Percentiles rank a stretch among this genome's conserved stretches.
These are phyloP conservation scores for Plantago lanceolata DNA, from an alignment of 305 asterid genomes.

Conservation along the genomic window DNA sequence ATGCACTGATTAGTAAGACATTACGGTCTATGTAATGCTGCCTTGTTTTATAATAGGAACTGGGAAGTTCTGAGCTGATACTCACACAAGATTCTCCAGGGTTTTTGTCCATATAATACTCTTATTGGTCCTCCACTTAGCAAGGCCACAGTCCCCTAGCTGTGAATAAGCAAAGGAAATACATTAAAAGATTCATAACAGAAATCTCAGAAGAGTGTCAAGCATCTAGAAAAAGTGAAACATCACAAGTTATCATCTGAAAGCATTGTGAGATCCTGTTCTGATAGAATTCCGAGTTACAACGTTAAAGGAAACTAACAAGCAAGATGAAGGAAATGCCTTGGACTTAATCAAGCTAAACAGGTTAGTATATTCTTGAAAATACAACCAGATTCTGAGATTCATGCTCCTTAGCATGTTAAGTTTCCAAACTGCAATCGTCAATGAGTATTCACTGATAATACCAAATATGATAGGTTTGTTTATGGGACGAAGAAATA, in stretches of 20 bases:
- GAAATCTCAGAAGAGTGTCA: background rate
- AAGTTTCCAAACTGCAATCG: too few species aligned
- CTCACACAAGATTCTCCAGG: constrained; percentile 35
- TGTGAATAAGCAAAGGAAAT: constrained; percentile 19
- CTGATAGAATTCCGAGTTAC: background rate
- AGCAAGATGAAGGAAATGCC: too few species aligned
- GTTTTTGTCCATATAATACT: constrained; percentile 19
- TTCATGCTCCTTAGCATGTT: too few species aligned
- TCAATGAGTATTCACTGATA: background rate
- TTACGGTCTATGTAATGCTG: background rate
- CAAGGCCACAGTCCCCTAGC: constrained; percentile 51
- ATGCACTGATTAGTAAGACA: constrained; percentile 1
- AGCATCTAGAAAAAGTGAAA: background rate
- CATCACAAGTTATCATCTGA: background rate
- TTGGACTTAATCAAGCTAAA: background rate
- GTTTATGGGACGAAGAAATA: background rate
- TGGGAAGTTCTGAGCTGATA: constrained; percentile 1
- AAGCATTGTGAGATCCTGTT: constrained; percentile 3
- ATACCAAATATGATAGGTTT: background rate
- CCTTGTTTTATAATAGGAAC: background rate
- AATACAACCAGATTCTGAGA: too few species aligned
- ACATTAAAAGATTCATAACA: background rate
- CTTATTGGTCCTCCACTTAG: constrained; percentile 36
- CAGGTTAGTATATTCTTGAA: too few species aligned
- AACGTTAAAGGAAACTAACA: background rate